A percentile compares a stretch with the other conserved stretches of the same genome.
These are phyloP conservation scores for Sordaria brevicollis DNA, from an alignment of 495 filamentous ascomycete genomes.

Conservation along the genomic window DNA sequence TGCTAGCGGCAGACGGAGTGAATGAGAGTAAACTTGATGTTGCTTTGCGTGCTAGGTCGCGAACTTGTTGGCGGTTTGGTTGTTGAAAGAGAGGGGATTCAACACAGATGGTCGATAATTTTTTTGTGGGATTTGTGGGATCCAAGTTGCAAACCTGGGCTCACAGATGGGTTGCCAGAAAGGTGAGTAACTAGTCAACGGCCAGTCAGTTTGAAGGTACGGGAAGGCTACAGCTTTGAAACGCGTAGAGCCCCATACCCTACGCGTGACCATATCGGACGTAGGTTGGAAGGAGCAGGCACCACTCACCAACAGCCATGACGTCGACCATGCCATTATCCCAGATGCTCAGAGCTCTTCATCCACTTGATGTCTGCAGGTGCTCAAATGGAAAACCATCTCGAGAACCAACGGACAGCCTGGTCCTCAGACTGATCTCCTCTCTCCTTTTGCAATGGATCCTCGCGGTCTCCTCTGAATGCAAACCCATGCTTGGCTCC, in stretches of 20 bases:
- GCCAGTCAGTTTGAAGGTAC: background rate
- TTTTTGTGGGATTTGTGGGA: background rate
- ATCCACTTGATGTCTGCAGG: background rate
- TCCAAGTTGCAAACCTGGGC: background rate
- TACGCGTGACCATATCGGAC: background rate
- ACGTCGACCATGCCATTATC: background rate
- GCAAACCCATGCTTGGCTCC: slow-evolving; percentile 57
- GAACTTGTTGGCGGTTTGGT: background rate
- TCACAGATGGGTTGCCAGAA: background rate
- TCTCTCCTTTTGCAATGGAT: slow-evolving; percentile 33
- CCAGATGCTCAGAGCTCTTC: background rate
- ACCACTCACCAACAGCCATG: background rate
- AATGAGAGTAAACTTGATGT: too few relatives aligned
- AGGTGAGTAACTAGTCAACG: background rate
- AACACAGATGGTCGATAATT: background rate
- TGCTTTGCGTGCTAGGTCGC: background rate
- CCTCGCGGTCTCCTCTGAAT: slow-evolving; percentile 34
- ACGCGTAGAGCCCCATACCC: background rate
- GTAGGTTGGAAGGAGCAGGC: background rate
- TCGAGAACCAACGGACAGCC: slow-evolving; percentile 44
- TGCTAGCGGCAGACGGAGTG: too few relatives aligned
- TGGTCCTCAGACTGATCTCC: slow-evolving; percentile 35
- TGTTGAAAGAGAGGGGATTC: background rate
- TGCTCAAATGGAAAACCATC: background rate
- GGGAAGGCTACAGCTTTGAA: background rate